Evolutionary conservation across 2,329 filamentous ascomycete genomes (phyloP).

Genomic region (Trichoderma sp.): DNA sequence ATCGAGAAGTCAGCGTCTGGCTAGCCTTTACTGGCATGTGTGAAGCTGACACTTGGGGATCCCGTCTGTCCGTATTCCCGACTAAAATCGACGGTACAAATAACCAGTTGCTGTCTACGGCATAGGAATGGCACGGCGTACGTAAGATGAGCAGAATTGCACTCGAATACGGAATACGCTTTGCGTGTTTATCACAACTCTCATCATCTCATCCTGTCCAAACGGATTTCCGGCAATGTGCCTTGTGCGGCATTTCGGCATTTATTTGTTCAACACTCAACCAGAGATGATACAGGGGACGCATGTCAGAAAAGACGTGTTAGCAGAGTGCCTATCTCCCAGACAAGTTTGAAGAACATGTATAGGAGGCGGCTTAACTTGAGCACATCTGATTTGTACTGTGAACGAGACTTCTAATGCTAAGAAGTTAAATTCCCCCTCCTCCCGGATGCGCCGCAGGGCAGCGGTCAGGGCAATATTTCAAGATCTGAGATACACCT

Average conservation of each 20-base stretch:
- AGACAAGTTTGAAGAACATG: not conserved
- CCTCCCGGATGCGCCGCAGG: too few species aligned
- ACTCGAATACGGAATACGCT: not conserved
- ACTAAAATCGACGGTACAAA: not conserved
- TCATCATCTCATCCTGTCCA: not conserved
- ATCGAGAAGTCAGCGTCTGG: not conserved
- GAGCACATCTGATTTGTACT: too few species aligned
- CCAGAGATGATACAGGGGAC: not conserved
- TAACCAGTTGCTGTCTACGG: not conserved
- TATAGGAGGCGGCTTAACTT: too few species aligned
- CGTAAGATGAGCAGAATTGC: not conserved
- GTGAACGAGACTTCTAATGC: not conserved
- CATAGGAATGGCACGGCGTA: not conserved
- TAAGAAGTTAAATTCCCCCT: too few species aligned
- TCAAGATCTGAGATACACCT: not conserved
- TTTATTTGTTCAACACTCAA: not conserved
- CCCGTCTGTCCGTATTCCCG: too few species aligned
- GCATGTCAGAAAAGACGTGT: not conserved
- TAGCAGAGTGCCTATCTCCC: not conserved
- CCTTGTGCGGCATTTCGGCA: not conserved
- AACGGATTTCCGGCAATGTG: not conserved
- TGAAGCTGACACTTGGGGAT: not conserved
- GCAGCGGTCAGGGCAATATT: not conserved
- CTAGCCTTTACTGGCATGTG: not conserved
- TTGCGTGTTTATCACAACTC: not conserved